Evolutionary conservation across 352 stramenopile genomes (phyloP), one percentile per base, ranked within the genome.

Genomic region (Labyrinthula sp.): DNA sequence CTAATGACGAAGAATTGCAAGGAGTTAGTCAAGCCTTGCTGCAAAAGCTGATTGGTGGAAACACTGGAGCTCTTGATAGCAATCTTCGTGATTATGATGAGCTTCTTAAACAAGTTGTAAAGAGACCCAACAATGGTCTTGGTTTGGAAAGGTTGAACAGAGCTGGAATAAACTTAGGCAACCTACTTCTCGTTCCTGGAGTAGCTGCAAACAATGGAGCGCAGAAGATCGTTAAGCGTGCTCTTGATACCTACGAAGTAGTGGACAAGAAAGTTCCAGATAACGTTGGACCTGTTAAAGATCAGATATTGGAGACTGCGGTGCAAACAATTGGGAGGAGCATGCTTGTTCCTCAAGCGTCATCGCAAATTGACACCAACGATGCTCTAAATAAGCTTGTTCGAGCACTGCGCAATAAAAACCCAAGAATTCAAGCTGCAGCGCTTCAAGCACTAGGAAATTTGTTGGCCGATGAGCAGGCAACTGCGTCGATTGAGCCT

Each of bases 101-200:
- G 5, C 18, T 60, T 2, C n/a, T 30, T 0, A 15, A 24, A 10
- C 5, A 25, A 47, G 21, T 43, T n/a, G 41, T 40, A 15, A 50
- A 60, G 33, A 57, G 54, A 36, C 30, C 33, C 7, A 20, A 8
- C 5, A 36, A 58, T 18, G 8, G 14, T 9, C 45, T 49, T 3
- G 23, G n/a, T 3, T 20, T 56, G 21, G 20, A 15, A 2, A 9
- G 15, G 18, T 39, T 59, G 4, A 14, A 14, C 30, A 5, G 15
- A 15, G 31, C 50, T 3, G 33, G 57, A 15, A 43, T 40, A 15
- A 59, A 59, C 48, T 37, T 59, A 5, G 45, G 25, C 2, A 59
- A 59, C 48, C 21, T 59, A 8, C 15, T 36, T 8, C 29, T 59
- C 12, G 15, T 59, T n/a, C 45, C 57, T 9, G 47, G 47, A 30